Percentiles rank a stretch among this genome's conserved stretches.
These are phyloP conservation scores for Akanthomyces uredinophilus DNA, from an alignment of 2,329 filamentous ascomycete species.

Conservation along the genomic window DNA sequence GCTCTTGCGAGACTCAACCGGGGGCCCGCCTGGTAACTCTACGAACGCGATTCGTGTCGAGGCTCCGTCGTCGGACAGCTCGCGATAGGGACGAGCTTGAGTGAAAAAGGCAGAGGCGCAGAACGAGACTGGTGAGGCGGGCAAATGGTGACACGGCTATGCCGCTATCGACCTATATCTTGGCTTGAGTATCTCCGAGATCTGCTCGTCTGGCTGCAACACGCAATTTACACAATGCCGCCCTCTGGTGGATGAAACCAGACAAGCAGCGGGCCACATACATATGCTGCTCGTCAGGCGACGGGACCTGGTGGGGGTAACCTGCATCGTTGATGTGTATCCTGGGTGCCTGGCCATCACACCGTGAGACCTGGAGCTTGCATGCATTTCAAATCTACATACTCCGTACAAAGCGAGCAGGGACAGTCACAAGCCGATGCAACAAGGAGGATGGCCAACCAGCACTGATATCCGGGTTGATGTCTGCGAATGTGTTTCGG, in stretches of 20 bases:
- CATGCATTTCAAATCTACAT: no score
- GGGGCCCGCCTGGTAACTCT: not conserved
- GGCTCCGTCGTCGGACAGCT: not conserved
- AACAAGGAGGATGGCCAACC: not conserved
- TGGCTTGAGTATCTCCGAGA: not conserved
- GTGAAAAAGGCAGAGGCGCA: not conserved
- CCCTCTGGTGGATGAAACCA: not conserved
- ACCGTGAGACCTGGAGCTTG: not conserved
- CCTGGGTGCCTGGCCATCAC: not conserved
- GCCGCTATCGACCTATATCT: not conserved
- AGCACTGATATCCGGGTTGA: not conserved
- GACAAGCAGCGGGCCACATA: conserved; percentile 2
- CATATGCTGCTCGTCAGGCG: not conserved
- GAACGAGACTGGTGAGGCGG: not conserved
- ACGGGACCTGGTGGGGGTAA: not conserved
- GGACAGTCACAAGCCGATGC: not conserved
- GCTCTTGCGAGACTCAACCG: not conserved
- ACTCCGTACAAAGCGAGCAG: not conserved
- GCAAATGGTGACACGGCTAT: not conserved
- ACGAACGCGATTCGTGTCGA: not conserved
- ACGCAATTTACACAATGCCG: not conserved
- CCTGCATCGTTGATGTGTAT: not conserved
- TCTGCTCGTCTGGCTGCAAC: conserved; percentile 1
- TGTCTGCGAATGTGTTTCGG: not conserved
- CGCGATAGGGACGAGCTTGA: not conserved